phyloP scores from a whole-genome alignment of 257 asterid species.

The Pogostemon cablin region DNA sequence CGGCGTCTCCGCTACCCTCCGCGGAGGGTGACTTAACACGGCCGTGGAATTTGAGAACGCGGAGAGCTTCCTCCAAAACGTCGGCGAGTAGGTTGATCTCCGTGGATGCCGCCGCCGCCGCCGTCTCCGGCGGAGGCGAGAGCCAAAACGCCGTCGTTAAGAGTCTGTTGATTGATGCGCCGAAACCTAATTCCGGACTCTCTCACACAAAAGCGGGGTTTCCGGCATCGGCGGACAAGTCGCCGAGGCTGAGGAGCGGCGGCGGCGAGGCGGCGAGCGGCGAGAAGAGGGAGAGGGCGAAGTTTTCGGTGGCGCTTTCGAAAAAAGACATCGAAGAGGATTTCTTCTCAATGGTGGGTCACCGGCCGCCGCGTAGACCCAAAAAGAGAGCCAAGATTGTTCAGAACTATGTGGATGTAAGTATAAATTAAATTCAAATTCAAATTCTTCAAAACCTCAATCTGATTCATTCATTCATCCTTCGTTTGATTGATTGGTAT shows the following conservation, averaged over 20 bases:
- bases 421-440: not conserved
- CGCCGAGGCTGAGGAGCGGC: conserved; percentile 1
- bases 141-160: too few relatives aligned
- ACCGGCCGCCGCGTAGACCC: conserved; percentile 7
- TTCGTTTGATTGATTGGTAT: not conserved
- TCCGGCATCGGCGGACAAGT: not conserved
- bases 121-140: not conserved
- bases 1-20: not conserved
- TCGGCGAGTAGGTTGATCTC: not conserved
- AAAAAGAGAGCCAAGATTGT: not conserved
- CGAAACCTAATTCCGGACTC: not conserved
- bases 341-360: not conserved
- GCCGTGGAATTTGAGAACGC: conserved; percentile 15
- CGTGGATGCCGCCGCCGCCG: not conserved
- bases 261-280: not conserved
- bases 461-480: not conserved
- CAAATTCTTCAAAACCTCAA: not conserved
- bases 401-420: not conserved
- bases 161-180: not conserved
- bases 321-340: conserved; percentile 2
- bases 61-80: not conserved
- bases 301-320: conserved; percentile 5
- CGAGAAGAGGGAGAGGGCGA: not conserved
- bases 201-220: not conserved
- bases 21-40: not conserved